phyloP scores from a whole-genome alignment of 306 rosid species.

The Fagus sylvatica region DNA sequence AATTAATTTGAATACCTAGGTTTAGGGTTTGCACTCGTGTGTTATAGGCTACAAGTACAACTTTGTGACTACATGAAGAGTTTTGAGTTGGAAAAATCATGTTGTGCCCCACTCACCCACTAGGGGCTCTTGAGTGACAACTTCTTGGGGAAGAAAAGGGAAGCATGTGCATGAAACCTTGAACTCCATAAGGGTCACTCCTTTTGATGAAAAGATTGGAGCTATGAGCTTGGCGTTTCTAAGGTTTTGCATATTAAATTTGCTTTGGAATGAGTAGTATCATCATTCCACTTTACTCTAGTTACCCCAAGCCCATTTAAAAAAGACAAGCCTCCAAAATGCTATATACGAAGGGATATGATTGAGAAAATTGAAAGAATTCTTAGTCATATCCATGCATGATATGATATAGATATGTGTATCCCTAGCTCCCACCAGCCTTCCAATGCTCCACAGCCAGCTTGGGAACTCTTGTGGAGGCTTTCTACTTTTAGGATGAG shows the following conservation, averaged over 20 bases:
- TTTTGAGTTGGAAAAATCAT: conserved; percentile 44
- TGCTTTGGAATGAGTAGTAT: conserved; percentile 38
- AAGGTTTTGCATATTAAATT: conserved; percentile 23
- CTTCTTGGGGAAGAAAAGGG: conserved; percentile 50
- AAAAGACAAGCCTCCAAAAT: conserved; percentile 29
- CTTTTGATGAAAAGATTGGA: conserved; percentile 68
- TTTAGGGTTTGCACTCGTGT: conserved; percentile 23
- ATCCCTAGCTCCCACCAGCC: conserved; percentile 47
- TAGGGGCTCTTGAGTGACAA: conserved; percentile 29
- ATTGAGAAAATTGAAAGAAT: conserved; percentile 8
- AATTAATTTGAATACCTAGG: conserved; percentile 5
- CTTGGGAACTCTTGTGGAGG: conserved; percentile 28
- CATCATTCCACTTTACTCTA: conserved; percentile 44
- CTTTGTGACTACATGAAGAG: conserved; percentile 31
- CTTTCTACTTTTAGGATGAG: conserved; percentile 44
- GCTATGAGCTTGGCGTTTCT: conserved; percentile 54
- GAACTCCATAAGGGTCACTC: conserved; percentile 54
- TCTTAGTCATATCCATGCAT: conserved; percentile 38
- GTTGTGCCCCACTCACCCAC: conserved; percentile 46
- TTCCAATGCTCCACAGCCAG: conserved; percentile 72
- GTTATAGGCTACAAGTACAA: conserved; percentile 31
- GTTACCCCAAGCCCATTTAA: background rate
- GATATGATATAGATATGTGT: conserved; percentile 40
- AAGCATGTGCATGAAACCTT: conserved; percentile 67
- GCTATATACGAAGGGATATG: conserved; percentile 31